phyloP scores from a whole-genome alignment of 2,329 filamentous ascomycete species.

The Xylaria multiplex region DNA sequence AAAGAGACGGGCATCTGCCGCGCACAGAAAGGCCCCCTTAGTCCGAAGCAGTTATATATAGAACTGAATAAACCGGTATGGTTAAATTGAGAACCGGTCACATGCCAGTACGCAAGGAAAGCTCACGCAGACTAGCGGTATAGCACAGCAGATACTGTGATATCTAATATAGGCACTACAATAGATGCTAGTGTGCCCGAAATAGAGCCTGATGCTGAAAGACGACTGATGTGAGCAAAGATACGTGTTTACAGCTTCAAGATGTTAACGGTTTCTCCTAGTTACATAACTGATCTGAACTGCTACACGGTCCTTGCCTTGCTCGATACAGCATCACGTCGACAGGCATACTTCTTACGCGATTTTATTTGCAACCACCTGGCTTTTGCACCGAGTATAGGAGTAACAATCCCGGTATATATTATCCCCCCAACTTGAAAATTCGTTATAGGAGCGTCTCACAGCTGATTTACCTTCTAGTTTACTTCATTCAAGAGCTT shows the following conservation, averaged over 20 bases:
- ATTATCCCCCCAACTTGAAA: background rate
- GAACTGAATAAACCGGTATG: slow-evolving; percentile 25
- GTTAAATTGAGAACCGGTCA: background rate
- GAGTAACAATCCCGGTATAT: slow-evolving; percentile 19
- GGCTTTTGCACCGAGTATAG: slow-evolving; percentile 15
- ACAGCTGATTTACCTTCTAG: slow-evolving; percentile 10
- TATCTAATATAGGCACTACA: background rate
- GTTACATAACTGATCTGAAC: slow-evolving; percentile 27
- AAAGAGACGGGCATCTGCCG: slow-evolving; percentile 23
- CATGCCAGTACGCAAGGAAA: background rate
- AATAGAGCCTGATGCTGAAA: slow-evolving; percentile 25
- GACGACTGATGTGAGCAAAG: slow-evolving; percentile 25
- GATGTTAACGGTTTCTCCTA: slow-evolving; percentile 1
- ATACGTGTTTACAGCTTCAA: background rate
- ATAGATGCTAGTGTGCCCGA: background rate
- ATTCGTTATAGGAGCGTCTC: background rate
- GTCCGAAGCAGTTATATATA: slow-evolving; percentile 15
- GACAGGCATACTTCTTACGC: slow-evolving; percentile 24
- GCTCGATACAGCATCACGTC: slow-evolving; percentile 21
- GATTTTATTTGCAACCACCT: slow-evolving; percentile 28
- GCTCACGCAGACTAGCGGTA: slow-evolving; percentile 19
- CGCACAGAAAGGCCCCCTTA: slow-evolving; percentile 18
- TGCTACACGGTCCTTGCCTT: slow-evolving; percentile 11
- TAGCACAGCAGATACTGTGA: slow-evolving; percentile 7
- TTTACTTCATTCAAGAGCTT: slow-evolving; percentile 21